Conservation (phyloP, 441 rosid species). For the Breynia disticha region DNA sequence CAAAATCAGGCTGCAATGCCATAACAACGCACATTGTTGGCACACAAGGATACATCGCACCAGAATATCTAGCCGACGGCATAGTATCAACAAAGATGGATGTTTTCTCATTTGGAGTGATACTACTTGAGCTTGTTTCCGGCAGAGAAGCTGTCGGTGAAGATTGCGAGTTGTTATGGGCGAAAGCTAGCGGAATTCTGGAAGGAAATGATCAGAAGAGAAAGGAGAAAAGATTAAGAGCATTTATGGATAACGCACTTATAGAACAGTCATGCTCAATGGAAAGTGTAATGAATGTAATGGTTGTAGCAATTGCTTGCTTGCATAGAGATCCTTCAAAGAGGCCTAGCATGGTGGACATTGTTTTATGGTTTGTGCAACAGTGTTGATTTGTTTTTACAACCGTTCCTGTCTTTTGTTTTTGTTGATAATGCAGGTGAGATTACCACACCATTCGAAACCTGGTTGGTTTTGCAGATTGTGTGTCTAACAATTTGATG, state of each 20-base stretch:
- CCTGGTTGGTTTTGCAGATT: too few species aligned
- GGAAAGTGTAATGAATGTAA: slow-evolving; percentile 42
- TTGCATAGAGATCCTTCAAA: slow-evolving; percentile 35
- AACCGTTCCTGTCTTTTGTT: too few species aligned
- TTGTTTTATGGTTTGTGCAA: slow-evolving; percentile 51
- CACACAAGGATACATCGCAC: slow-evolving; percentile 67
- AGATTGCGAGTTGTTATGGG: slow-evolving; percentile 43
- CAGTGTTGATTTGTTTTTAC: slow-evolving; percentile 40
- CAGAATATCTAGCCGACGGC: slow-evolving; percentile 53
- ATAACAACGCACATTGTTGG: slow-evolving; percentile 66
- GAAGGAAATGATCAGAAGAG: slow-evolving; percentile 28
- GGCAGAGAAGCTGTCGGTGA: slow-evolving; percentile 47
- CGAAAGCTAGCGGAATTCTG: slow-evolving; percentile 20
- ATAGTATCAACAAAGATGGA: slow-evolving; percentile 56
- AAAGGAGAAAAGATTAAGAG: slow-evolving; percentile 23
- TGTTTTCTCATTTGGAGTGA: slow-evolving; percentile 57
- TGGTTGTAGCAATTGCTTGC: slow-evolving; percentile 47
- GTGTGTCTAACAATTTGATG: too few species aligned
- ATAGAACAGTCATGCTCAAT: slow-evolving; percentile 24
- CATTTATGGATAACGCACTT: slow-evolving; percentile 37
- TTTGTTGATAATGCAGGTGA: too few species aligned
- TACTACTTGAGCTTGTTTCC: slow-evolving; percentile 52
- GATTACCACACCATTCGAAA: too few species aligned
- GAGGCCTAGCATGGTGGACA: slow-evolving; percentile 60
- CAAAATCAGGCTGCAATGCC: slow-evolving; percentile 63